These are phyloP conservation scores for Wakefieldia striispora DNA, from an alignment of 768 basidiomycete genomes.

Conservation along the genomic window DNA sequence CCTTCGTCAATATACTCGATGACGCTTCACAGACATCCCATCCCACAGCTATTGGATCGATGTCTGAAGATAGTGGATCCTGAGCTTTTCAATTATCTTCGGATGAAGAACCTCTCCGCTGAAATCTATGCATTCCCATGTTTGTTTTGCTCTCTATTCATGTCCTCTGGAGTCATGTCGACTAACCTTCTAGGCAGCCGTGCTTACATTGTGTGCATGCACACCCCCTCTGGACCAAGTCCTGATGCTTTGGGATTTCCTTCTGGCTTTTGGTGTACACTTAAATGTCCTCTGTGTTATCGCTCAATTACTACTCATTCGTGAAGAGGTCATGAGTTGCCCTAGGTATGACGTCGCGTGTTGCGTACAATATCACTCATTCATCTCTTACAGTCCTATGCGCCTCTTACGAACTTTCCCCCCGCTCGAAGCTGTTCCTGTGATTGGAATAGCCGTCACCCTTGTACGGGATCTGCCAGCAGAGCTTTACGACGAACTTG, in stretches of 20 bases:
- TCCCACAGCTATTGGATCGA: slow-evolving; percentile 77
- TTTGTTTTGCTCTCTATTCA: slow-evolving; percentile 37
- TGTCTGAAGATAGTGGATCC: slow-evolving; percentile 92
- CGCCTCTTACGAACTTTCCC: slow-evolving; percentile 91
- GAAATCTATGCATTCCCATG: slow-evolving; percentile 98
- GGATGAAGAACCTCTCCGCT: slow-evolving; percentile 89
- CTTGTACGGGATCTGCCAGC: slow-evolving; percentile 88
- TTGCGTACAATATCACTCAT: background rate
- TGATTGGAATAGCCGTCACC: slow-evolving; percentile 91
- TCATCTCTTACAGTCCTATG: slow-evolving; percentile 71
- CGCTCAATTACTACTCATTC: slow-evolving; percentile 87
- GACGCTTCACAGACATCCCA: background rate
- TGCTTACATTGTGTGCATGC: slow-evolving; percentile 93
- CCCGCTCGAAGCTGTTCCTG: slow-evolving; percentile 79
- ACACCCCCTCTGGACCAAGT: slow-evolving; percentile 97
- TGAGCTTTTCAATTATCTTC: slow-evolving; percentile 75
- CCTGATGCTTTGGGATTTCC: slow-evolving; percentile 94
- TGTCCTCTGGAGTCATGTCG: background rate
- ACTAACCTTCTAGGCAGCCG: slow-evolving; percentile 47
- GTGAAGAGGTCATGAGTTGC: slow-evolving; percentile 85
- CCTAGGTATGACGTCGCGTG: slow-evolving; percentile 58
- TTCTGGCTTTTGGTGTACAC: slow-evolving; percentile 94
- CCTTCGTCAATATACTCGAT: slow-evolving; percentile 12
- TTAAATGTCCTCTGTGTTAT: slow-evolving; percentile 97
- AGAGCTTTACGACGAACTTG: slow-evolving; percentile 85